These are phyloP conservation scores for Aspergillus costaricaensis DNA, from an alignment of 2,329 filamentous ascomycete genomes.

Conservation along the genomic window DNA sequence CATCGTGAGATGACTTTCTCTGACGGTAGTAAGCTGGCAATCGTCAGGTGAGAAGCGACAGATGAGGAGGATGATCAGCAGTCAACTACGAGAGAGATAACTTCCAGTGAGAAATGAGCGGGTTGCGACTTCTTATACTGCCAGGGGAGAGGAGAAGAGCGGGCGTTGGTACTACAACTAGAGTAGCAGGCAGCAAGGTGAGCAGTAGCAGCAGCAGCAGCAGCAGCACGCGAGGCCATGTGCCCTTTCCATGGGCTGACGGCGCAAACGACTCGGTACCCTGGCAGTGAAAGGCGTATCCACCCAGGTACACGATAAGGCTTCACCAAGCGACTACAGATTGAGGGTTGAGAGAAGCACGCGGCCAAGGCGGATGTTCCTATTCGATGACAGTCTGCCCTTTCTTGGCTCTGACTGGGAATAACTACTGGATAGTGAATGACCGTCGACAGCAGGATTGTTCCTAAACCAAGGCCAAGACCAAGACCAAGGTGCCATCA, in stretches of 20 bases:
- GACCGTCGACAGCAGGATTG: background rate
- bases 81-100: background rate
- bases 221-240: slow-evolving; percentile 3
- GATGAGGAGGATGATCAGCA: slow-evolving; percentile 9
- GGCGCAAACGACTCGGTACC: background rate
- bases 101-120: background rate
- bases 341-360: slow-evolving; percentile 10
- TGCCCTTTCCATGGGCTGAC: background rate
- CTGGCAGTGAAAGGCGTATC: background rate
- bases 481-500: background rate
- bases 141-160: background rate
- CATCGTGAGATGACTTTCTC: slow-evolving; percentile 32
- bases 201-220: too few species aligned
- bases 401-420: background rate
- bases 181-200: background rate
- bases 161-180: background rate
- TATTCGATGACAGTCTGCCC: slow-evolving; percentile 12
- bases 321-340: background rate
- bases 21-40: background rate
- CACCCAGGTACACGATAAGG: background rate
- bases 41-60: background rate
- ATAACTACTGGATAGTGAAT: background rate
- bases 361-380: slow-evolving; percentile 10
- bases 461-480: background rate
- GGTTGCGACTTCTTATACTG: background rate